phyloP scores from a whole-genome alignment of 116 monocot genomes.

The Trichopus zeylanicus region DNA sequence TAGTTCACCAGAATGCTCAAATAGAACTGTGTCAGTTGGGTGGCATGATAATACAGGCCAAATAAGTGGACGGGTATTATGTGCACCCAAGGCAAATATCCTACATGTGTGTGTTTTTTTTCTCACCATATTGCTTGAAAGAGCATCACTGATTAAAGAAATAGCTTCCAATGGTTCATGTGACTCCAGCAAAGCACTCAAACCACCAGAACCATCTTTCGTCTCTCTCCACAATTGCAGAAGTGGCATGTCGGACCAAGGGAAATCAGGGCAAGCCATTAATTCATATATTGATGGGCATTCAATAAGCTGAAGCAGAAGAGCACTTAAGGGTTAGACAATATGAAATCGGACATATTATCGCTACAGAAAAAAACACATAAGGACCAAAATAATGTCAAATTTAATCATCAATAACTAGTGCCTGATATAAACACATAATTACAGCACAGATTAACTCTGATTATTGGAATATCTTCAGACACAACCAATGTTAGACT shows the following conservation, averaged over 20 bases:
- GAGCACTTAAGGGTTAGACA: background rate
- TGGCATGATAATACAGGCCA: background rate
- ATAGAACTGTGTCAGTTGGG: background rate
- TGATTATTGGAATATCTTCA: no score
- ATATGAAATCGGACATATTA: background rate
- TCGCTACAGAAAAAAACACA: background rate
- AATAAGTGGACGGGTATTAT: background rate
- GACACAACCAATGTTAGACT: no score
- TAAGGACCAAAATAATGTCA: background rate
- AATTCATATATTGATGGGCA: slow-evolving; percentile 98
- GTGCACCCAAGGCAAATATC: no score
- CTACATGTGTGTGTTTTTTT: background rate
- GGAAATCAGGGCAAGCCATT: slow-evolving; percentile 61
- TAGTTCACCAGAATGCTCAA: background rate
- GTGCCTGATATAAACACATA: no score
- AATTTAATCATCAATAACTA: no score
- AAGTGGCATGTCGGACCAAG: slow-evolving; percentile 60
- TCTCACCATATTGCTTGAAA: slow-evolving; percentile 61
- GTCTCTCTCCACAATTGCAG: slow-evolving; percentile 84
- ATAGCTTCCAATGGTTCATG: slow-evolving; percentile 53
- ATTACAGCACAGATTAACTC: no score
- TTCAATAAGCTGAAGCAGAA: slow-evolving; percentile 75
- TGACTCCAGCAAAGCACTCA: slow-evolving; percentile 48
- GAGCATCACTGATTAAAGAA: slow-evolving; percentile 70
- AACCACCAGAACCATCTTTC: slow-evolving; percentile 24